These are phyloP conservation scores for Forsythia viridissima DNA, from an alignment of 257 asterid genomes.

Conservation along the genomic window DNA sequence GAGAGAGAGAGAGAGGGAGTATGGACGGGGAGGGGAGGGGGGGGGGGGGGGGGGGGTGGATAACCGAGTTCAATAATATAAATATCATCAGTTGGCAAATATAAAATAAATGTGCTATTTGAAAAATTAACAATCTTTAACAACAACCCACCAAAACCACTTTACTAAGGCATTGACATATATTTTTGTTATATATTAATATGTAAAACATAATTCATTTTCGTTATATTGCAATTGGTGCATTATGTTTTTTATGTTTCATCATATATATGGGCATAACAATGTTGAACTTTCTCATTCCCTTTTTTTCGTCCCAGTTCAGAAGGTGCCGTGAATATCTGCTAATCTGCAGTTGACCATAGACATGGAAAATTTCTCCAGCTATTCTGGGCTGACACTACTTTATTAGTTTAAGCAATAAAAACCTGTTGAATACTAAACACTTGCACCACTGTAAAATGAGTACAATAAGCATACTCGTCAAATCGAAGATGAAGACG, in stretches of 20 bases:
- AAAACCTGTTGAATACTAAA: not conserved
- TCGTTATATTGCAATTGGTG: not conserved
- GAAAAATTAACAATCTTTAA: too few relatives aligned
- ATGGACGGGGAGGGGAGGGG: not conserved
- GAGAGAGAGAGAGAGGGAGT: not conserved
- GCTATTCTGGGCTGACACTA: not conserved
- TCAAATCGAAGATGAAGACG: not conserved
- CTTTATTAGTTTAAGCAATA: not conserved
- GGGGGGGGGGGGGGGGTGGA: too few relatives aligned
- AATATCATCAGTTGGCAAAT: too few relatives aligned
- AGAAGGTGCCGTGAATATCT: not conserved
- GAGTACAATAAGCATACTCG: not conserved
- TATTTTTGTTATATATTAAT: too few relatives aligned
- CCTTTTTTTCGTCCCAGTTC: not conserved
- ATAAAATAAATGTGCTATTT: not conserved
- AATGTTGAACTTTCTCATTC: not conserved
- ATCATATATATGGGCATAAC: not conserved
- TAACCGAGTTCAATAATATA: not conserved
- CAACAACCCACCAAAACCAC: not conserved
- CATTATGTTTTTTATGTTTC: not conserved
- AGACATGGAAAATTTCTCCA: not conserved
- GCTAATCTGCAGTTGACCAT: not conserved
- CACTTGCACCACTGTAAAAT: not conserved
- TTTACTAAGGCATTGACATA: not conserved
- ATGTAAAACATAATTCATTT: not conserved